A percentile compares a stretch with the other conserved stretches of the same genome.
phyloP scores from a whole-genome alignment of 495 filamentous ascomycete genomes.

The Aspergillus wentii region DNA sequence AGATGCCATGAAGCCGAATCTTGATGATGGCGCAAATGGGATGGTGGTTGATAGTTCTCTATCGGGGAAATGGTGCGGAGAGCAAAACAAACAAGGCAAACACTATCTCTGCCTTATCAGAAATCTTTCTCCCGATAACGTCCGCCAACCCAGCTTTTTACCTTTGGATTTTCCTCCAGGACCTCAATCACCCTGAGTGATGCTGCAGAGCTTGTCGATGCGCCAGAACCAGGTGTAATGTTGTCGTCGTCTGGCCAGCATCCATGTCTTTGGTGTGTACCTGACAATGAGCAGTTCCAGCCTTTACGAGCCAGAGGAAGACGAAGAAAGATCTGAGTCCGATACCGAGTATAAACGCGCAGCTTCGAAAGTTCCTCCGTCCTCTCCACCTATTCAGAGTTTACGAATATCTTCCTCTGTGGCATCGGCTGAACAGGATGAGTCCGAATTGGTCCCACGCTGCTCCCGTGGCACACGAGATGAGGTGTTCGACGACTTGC shows the following conservation, averaged over 20 bases:
- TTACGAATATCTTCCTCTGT: constrained; percentile 1
- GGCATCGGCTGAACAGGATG: no score
- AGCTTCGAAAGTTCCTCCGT: constrained; percentile 7
- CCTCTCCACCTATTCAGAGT: neutral
- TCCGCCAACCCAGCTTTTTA: constrained; percentile 10
- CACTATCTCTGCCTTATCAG: constrained; percentile 24
- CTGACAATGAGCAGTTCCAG: constrained; percentile 37
- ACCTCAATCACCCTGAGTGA: neutral
- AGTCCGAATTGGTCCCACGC: no score
- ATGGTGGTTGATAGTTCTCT: neutral
- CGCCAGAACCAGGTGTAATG: constrained; percentile 21
- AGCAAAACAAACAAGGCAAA: constrained; percentile 40
- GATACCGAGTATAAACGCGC: constrained; percentile 7
- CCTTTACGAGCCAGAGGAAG: constrained; percentile 22
- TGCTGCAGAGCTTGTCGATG: neutral
- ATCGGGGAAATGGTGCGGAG: neutral
- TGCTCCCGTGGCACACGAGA: constrained; percentile 7
- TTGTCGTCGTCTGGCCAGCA: constrained; percentile 8
- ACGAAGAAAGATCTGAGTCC: constrained; percentile 28
- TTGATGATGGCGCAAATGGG: neutral
- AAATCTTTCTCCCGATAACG: constrained; percentile 11
- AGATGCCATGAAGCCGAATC: constrained; percentile 13
- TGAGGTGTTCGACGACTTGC: constrained; percentile 8
- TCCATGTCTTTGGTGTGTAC: constrained; percentile 14
- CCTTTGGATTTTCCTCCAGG: constrained; percentile 1